These are phyloP conservation scores for Pugionium dolabratum DNA, from an alignment of 345 rosid genomes.

Conservation along the genomic window DNA sequence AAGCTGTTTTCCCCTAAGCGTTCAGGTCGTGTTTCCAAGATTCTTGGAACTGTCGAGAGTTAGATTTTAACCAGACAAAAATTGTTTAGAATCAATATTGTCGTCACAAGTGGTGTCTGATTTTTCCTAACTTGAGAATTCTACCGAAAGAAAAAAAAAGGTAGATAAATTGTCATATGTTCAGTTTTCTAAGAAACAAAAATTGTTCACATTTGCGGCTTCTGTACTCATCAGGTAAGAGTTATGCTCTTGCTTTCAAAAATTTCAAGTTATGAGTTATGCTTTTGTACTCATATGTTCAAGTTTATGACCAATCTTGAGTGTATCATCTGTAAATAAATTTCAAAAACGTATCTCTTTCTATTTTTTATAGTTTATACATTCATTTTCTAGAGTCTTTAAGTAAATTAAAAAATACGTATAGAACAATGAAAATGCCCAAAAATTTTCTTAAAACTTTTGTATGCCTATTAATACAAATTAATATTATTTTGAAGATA, in stretches of 20 bases:
- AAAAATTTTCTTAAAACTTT: too few relatives aligned
- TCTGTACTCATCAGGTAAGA: conserved; percentile 25
- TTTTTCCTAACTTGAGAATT: conserved; percentile 31
- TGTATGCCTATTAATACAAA: too few relatives aligned
- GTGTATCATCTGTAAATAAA: conserved; percentile 17
- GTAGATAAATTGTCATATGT: conserved; percentile 25
- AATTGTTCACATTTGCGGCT: conserved; percentile 17
- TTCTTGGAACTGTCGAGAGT: conserved; percentile 30
- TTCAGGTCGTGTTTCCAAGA: conserved; percentile 31
- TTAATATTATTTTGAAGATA: too few relatives aligned
- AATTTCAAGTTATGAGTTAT: neutral
- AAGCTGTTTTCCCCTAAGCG: conserved; percentile 37
- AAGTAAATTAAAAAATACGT: too few relatives aligned
- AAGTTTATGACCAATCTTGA: neutral
- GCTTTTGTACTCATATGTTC: too few relatives aligned
- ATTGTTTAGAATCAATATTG: conserved; percentile 24
- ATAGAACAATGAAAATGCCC: too few relatives aligned
- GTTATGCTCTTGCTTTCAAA: conserved; percentile 10
- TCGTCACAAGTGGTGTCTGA: conserved; percentile 34
- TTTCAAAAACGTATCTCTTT: too few relatives aligned
- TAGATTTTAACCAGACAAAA: conserved; percentile 15
- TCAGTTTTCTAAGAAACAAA: conserved; percentile 8
- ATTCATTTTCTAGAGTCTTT: too few relatives aligned
- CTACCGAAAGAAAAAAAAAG: neutral
- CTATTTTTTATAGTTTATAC: too few relatives aligned